Conservation (phyloP, 202 grass and related monocot genomes). For the Saccharum hybrid region DNA sequence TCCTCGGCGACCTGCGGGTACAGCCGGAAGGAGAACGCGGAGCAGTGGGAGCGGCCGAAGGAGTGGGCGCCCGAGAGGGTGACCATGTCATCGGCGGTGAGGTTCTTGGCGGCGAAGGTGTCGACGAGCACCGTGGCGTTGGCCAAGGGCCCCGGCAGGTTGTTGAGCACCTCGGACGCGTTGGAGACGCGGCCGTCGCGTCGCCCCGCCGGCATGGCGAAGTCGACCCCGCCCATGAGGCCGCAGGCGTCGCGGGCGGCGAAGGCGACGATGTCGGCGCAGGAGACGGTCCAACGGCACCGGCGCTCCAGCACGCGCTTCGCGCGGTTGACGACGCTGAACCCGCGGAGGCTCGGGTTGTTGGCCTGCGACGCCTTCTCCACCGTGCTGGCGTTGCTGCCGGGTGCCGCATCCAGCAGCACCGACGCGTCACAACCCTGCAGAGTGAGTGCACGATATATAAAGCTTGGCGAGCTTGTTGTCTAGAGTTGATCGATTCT, state of each 20-base stretch:
- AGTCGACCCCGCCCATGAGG: conserved; percentile 46
- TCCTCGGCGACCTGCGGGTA: conserved; percentile 47
- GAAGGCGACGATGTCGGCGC: conserved; percentile 61
- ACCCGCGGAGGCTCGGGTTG: conserved; percentile 48
- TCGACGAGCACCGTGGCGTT: conserved; percentile 18
- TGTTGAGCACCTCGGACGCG: conserved; percentile 32
- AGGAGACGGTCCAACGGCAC: conserved; percentile 49
- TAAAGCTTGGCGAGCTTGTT: not conserved
- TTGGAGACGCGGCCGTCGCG: conserved; percentile 55
- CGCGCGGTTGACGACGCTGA: conserved; percentile 47
- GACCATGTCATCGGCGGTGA: conserved; percentile 64
- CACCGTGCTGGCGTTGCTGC: conserved; percentile 18
- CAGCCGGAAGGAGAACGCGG: conserved; percentile 48
- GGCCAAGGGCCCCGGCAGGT: conserved; percentile 49
- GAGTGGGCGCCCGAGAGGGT: conserved; percentile 67
- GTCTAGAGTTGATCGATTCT: no score
- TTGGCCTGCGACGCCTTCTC: conserved; percentile 59
- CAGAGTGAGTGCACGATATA: not conserved
- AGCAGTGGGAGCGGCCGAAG: conserved; percentile 64
- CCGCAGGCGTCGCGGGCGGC: conserved; percentile 49
- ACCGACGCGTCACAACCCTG: conserved; percentile 61
- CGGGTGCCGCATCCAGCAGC: conserved; percentile 41
- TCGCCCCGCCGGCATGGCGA: conserved; percentile 50
- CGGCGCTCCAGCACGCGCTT: conserved; percentile 50
- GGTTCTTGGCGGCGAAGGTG: conserved; percentile 54